Percentiles rank a stretch among this genome's conserved stretches.
Conservation (phyloP, 2,329 filamentous ascomycete genomes). For the Pestalotiopsis sp. region DNA sequence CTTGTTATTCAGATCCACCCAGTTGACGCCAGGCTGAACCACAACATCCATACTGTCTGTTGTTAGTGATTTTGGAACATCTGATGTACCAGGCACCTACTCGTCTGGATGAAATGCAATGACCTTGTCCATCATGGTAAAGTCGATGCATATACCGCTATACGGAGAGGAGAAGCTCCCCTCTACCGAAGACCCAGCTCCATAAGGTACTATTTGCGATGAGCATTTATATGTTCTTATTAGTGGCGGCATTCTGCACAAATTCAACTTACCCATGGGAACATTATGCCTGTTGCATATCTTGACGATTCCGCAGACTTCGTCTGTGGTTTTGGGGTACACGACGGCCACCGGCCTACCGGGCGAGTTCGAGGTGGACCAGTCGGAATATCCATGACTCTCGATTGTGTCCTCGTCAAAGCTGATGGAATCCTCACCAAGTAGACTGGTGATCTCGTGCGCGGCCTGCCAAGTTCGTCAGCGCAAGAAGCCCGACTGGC, state of each 20-base stretch:
- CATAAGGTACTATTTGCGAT: conserved; percentile 61
- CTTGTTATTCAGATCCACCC: conserved; percentile 68
- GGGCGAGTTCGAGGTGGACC: conserved; percentile 69
- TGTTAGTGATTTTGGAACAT: background rate
- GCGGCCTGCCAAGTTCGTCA: conserved; percentile 48
- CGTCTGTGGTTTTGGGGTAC: conserved; percentile 65
- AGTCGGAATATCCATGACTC: conserved; percentile 70
- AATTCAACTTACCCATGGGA: conserved; percentile 57
- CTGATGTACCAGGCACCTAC: conserved; percentile 10
- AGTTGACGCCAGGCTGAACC: conserved; percentile 70
- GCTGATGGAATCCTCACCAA: conserved; percentile 64
- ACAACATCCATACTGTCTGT: conserved; percentile 64
- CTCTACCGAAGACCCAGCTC: conserved; percentile 74
- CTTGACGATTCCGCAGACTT: conserved; percentile 66
- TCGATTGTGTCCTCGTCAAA: conserved; percentile 67
- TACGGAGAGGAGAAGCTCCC: conserved; percentile 71
- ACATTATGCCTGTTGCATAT: conserved; percentile 65
- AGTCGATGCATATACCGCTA: conserved; percentile 72
- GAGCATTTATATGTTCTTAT: too few relatives aligned
- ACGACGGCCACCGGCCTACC: conserved; percentile 66
- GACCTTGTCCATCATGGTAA: conserved; percentile 68
- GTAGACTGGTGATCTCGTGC: conserved; percentile 50
- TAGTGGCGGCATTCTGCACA: background rate
- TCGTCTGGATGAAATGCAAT: conserved; percentile 66
- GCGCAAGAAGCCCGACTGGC: background rate